These are phyloP conservation scores for Grosmannia serpens DNA, from an alignment of 2,329 filamentous ascomycete species.

Conservation along the genomic window DNA sequence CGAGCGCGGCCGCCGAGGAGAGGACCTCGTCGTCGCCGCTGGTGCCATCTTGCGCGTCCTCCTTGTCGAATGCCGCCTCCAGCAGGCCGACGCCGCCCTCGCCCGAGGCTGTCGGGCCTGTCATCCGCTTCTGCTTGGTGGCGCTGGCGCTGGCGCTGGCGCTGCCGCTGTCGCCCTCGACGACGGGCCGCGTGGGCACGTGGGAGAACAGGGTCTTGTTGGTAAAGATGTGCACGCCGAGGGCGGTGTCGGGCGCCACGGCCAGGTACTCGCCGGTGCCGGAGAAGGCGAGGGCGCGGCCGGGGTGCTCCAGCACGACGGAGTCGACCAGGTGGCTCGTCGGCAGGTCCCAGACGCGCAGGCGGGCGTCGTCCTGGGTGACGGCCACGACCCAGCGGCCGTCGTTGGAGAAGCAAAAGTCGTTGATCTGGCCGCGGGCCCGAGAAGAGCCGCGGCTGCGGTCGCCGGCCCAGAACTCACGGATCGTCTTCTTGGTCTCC, in stretches of 20 bases:
- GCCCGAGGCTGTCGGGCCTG: constrained; percentile 65
- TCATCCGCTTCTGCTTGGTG: constrained; percentile 25
- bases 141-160: not conserved
- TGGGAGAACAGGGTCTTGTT: constrained; percentile 88
- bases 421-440: constrained; percentile 43
- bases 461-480: constrained; percentile 80
- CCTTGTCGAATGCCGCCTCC: constrained; percentile 60
- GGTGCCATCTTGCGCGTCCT: constrained; percentile 26
- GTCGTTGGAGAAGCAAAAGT: constrained; percentile 83
- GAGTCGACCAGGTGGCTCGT: constrained; percentile 93
- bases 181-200: constrained; percentile 73
- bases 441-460: constrained; percentile 25
- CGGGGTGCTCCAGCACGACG: constrained; percentile 66
- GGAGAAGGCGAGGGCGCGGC: constrained; percentile 79
- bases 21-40: constrained; percentile 39
- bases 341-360: constrained; percentile 89
- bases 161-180: constrained; percentile 34
- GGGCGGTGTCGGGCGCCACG: constrained; percentile 66
- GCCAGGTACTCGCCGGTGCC: constrained; percentile 88
- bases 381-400: constrained; percentile 89
- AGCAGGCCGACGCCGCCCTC: constrained; percentile 68
- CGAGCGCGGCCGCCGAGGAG: constrained; percentile 44
- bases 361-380: constrained; percentile 65
- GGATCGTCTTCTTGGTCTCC: constrained; percentile 78
- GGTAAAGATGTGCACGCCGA: constrained; percentile 92